Conservation (phyloP, 495 filamentous ascomycete genomes). For the Penicillium turbatum region DNA sequence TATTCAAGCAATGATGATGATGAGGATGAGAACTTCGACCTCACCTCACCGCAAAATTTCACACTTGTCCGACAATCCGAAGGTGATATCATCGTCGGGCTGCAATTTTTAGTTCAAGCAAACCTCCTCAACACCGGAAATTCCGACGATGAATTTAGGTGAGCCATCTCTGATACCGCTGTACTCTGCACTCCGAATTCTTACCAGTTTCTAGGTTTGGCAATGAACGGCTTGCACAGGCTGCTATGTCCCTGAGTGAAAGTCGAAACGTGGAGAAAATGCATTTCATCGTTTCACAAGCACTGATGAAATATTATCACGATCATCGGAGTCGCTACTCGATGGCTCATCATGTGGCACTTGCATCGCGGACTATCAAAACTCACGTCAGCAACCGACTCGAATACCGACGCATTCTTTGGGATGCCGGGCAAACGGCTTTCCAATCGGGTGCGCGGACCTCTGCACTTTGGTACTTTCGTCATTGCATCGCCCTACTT, state of each 20-base stretch:
- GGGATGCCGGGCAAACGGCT: slow-evolving; percentile 69
- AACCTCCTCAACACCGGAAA: slow-evolving; percentile 72
- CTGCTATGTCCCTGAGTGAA: slow-evolving; percentile 64
- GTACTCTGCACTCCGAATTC: background rate
- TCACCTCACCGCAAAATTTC: slow-evolving; percentile 31
- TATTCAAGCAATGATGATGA: slow-evolving; percentile 41
- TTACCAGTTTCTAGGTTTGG: slow-evolving; percentile 51
- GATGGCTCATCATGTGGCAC: slow-evolving; percentile 70
- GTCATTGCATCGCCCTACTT: slow-evolving; percentile 68
- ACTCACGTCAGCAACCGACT: slow-evolving; percentile 52
- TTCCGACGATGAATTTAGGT: slow-evolving; percentile 68
- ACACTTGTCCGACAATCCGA: slow-evolving; percentile 34
- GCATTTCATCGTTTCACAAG: slow-evolving; percentile 83
- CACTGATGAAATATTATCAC: slow-evolving; percentile 64
- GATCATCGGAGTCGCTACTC: slow-evolving; percentile 59
- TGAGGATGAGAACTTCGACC: slow-evolving; percentile 32
- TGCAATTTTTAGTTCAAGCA: slow-evolving; percentile 73
- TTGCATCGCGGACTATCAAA: slow-evolving; percentile 68
- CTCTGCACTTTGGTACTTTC: slow-evolving; percentile 74
- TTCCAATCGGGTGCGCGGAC: slow-evolving; percentile 74
- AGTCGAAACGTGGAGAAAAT: slow-evolving; percentile 64
- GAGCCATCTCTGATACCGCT: background rate
- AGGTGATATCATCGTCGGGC: slow-evolving; percentile 61
- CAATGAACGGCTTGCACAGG: slow-evolving; percentile 79
- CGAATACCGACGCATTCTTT: slow-evolving; percentile 67